These are phyloP conservation scores for Betula pendula DNA, from an alignment of 306 rosid genomes.

Conservation along the genomic window DNA sequence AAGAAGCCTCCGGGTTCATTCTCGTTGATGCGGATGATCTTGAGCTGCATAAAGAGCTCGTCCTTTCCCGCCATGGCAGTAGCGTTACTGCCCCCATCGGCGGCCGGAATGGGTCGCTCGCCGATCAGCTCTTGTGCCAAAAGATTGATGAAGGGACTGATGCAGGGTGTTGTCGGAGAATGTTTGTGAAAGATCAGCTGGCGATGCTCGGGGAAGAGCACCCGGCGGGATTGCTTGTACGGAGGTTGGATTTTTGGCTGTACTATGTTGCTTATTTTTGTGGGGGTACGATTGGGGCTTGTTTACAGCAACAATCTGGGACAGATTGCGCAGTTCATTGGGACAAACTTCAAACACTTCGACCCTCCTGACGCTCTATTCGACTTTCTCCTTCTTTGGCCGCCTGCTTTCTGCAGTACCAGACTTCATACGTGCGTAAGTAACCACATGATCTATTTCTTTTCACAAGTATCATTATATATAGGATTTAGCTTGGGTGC, in stretches of 20 bases:
- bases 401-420: constrained; percentile 95
- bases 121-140: constrained; percentile 8
- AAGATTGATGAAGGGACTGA: constrained; percentile 26
- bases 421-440: constrained; percentile 79
- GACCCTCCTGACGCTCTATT: constrained; percentile 73
- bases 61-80: constrained; percentile 45
- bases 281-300: constrained; percentile 96
- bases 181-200: constrained; percentile 57
- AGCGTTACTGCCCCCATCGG: not conserved
- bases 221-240: constrained; percentile 47
- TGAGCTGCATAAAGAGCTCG: constrained; percentile 83
- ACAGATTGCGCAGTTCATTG: constrained; percentile 90
- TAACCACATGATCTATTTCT: constrained; percentile 9
- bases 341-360: constrained; percentile 56
- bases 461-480: not conserved
- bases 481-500: no score
- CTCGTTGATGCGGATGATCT: constrained; percentile 86
- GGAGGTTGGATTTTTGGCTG: constrained; percentile 84
- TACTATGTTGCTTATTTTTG: constrained; percentile 82
- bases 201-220: constrained; percentile 88
- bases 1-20: constrained; percentile 51
- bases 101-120: constrained; percentile 38
- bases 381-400: constrained; percentile 93
- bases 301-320: constrained; percentile 96
- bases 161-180: constrained; percentile 42